These are phyloP conservation scores for Quercus alba DNA, from an alignment of 306 rosid species.

Conservation along the genomic window DNA sequence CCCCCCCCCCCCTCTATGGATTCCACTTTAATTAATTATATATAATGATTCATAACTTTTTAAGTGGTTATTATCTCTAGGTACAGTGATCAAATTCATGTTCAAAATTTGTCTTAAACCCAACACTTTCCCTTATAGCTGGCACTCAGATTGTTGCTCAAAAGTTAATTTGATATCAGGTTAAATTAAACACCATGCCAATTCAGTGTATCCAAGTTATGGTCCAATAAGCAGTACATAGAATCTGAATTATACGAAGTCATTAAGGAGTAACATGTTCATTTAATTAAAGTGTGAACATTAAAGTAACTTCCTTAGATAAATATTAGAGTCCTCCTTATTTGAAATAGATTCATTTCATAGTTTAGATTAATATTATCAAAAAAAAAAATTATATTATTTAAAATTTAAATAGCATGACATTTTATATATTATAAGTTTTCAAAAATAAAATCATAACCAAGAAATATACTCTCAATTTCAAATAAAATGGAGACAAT, in stretches of 20 bases:
- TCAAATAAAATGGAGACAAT: no score
- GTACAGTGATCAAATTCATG: not conserved
- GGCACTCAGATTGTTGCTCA: constrained; percentile 23
- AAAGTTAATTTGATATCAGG: constrained; percentile 1
- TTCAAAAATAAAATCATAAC: no score
- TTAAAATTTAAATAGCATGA: no score
- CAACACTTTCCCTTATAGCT: constrained; percentile 19
- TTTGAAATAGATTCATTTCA: no score
- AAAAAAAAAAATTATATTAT: no score
- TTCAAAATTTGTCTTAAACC: constrained; percentile 4
- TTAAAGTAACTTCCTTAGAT: not conserved
- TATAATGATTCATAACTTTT: not conserved
- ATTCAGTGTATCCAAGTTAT: constrained; percentile 19
- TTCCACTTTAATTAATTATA: not conserved
- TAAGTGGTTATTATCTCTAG: constrained; percentile 24
- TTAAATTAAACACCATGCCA: not conserved
- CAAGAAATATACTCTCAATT: no score
- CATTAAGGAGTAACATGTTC: not conserved
- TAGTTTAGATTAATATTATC: no score
- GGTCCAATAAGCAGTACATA: not conserved
- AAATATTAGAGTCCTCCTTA: no score
- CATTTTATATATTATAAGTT: no score
- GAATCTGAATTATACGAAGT: not conserved
- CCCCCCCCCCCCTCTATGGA: not conserved
- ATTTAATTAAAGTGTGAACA: no score